Evolutionary conservation across 805 yeast species (phyloP), one percentile per base, ranked within the genome.

Genomic region (Maudiozyma pseudohumilis): DNA sequence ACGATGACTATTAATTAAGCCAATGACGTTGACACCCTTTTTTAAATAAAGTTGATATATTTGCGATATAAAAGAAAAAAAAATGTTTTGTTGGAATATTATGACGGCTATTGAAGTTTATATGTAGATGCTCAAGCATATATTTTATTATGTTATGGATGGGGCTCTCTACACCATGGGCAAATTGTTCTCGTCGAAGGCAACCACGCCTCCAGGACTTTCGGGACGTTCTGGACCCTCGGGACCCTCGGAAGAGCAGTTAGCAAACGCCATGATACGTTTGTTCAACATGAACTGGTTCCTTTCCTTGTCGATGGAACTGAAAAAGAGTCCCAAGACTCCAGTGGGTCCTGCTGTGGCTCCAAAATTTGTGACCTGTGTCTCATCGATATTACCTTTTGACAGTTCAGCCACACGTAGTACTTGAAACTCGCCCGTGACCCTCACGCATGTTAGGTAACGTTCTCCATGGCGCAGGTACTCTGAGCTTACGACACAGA

Each of bases 401-500:
- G 22, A 17, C 6, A 32, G 11, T 18, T 16, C 20, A 8, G 3
- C 24, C 2, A 23, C 16, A 5, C 15, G 5, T 5, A 18, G 33
- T 12, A 37, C 32, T 23, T 21, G 13, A 16, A 32, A 22, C 18
- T 47, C 47, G 4, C 55, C 55, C 23, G 40, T 21, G 15, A 18
- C 15, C 15, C 17, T 20, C 31, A 28, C 17, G 12, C 10, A n/a
- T 28, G 19, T 16, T 9, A 16, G n/a, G 31, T 28, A 28, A 6
- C 17, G 19, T n/a, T 11, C 5, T 10, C 15, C 19, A 6, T 13
- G n/a, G 12, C 10, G 4, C 9, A 16, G 11, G 16, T 13, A 28
- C 17, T n/a, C 5, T 8, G 31, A 38, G 6, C 51, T 47, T 3
- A 46, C 36, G 3, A 49, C 38, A 27, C 52, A 48, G 28, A 46